Base-by-base conservation (phyloP, 371 early-diverging fungal genomes). In the Basidiobolus meristosporus region DNA sequence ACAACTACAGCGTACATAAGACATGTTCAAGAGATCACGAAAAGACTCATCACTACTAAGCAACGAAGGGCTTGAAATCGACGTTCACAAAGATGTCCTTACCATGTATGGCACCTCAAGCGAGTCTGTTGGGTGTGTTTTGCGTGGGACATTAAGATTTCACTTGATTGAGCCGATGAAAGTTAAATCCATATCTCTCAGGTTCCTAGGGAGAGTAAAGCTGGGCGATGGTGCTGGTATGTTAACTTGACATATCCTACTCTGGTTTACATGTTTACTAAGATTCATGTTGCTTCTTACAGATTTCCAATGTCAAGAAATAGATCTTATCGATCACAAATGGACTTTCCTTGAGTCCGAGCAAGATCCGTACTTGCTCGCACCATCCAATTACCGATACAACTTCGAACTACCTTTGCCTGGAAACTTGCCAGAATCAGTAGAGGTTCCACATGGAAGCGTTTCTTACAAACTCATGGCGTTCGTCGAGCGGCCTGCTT, bases 341-440 rank as follows among this genome's bases (percentile, higher is more conserved):
- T 41, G 41, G 41, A 41, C 41, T 20, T 41, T 41, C 23, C 23
- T 41, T 32, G 33, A 41, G 33, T 15, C 41, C 7, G 33, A 41
- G 15, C 31, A 42, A n/a, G 36, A 42, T 14, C 16, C 12, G 14
- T 36, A 42, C 20, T 9, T 15, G 7, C 18, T 42, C n/a, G 7
- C 17, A 4, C 17, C 36, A 10, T 34, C 35, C 28, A 19, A 32
- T 20, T 23, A 42, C 28, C 26, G 33, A 16, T 42, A 42, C 14
- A 26, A 33, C 18, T 42, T 42, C 29, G 42, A 42, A 36, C 16
- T 42, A 6, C 21, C 35, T 9, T 12, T 42, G n/a, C 42, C 42
- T 3, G 42, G 42, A 26, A 36, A 42, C 18, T 23, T 42, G 18
- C 42, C 42, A 11, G 12, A 34, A 6, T 35, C 35, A 2, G 15